Evolutionary conservation across 345 rosid species (phyloP).

Genomic region (Tarenaya hassleriana): DNA sequence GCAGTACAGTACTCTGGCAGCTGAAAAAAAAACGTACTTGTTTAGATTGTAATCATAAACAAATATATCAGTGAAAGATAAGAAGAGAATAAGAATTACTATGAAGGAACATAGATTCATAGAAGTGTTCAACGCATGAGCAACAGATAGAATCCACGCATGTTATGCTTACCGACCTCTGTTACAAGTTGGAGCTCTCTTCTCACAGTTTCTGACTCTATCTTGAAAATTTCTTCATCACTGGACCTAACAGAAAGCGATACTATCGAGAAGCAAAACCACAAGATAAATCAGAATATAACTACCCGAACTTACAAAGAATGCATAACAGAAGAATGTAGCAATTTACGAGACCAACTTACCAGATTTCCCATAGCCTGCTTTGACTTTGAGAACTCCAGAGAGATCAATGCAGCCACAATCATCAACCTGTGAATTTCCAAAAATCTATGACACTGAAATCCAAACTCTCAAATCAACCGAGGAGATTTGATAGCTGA

Average conservation of each 20-base stretch:
- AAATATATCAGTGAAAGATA: neutral
- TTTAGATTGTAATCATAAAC: too few relatives aligned
- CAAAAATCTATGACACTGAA: slow-evolving; percentile 3
- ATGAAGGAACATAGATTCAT: too few relatives aligned
- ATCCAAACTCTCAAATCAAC: slow-evolving; percentile 8
- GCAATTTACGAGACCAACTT: slow-evolving; percentile 1
- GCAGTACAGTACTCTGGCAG: slow-evolving; percentile 34
- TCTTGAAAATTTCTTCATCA: slow-evolving; percentile 29
- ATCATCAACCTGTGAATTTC: slow-evolving; percentile 40
- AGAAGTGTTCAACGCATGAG: too few relatives aligned
- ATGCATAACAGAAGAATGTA: neutral
- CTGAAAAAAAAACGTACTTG: slow-evolving; percentile 26
- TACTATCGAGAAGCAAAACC: slow-evolving; percentile 28
- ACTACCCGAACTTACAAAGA: neutral
- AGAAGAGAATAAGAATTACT: neutral
- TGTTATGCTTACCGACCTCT: slow-evolving; percentile 28
- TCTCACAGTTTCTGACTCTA: slow-evolving; percentile 32
- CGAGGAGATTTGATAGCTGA: neutral
- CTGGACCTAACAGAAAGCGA: slow-evolving; percentile 33
- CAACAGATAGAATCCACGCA: neutral
- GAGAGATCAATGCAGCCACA: slow-evolving; percentile 54
- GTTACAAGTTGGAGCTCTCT: slow-evolving; percentile 42
- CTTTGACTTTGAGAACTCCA: slow-evolving; percentile 52
- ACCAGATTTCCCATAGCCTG: slow-evolving; percentile 55
- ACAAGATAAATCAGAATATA: slow-evolving; percentile 6